These are phyloP conservation scores for Auriscalpium vulgare DNA, from an alignment of 768 basidiomycete genomes.

Conservation along the genomic window DNA sequence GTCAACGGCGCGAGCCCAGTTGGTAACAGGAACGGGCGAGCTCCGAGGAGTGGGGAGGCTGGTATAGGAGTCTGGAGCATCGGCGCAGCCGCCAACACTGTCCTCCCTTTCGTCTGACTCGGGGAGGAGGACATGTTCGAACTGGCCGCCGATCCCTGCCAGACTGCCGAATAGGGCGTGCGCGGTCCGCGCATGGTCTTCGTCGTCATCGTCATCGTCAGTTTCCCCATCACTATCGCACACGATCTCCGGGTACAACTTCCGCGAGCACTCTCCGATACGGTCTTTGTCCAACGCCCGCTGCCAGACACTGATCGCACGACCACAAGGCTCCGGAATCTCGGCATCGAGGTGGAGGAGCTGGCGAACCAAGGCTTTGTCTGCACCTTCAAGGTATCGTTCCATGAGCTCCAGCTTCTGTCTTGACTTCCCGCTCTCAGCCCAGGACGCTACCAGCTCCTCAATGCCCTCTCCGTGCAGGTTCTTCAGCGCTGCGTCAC, in stretches of 20 bases:
- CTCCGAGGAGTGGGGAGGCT: too few relatives aligned
- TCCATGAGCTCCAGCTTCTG: constrained; percentile 38
- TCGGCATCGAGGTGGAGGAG: neutral
- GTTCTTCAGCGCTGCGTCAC: constrained; percentile 55
- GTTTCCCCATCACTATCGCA: constrained; percentile 8
- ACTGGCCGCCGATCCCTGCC: neutral
- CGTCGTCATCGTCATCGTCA: constrained; percentile 5
- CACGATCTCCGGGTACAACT: neutral
- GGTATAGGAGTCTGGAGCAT: too few relatives aligned
- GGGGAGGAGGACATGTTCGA: too few relatives aligned
- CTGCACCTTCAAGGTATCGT: constrained; percentile 32
- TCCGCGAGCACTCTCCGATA: neutral
- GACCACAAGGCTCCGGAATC: neutral
- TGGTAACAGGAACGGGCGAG: too few relatives aligned
- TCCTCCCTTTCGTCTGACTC: too few relatives aligned
- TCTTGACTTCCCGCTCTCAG: constrained; percentile 36
- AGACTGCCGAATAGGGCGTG: constrained; percentile 2
- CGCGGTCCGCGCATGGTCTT: constrained; percentile 4
- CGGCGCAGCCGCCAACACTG: too few relatives aligned
- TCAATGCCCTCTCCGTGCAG: constrained; percentile 45
- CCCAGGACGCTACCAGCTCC: constrained; percentile 46
- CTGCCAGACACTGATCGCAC: constrained; percentile 3
- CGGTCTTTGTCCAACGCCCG: constrained; percentile 4
- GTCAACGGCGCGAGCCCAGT: too few relatives aligned
- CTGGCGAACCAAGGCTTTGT: constrained; percentile 24